A percentile compares a stretch with the other conserved stretches of the same genome.
These are phyloP conservation scores for Eucalyptus erythrocorys DNA, from an alignment of 345 rosid species.

Conservation along the genomic window DNA sequence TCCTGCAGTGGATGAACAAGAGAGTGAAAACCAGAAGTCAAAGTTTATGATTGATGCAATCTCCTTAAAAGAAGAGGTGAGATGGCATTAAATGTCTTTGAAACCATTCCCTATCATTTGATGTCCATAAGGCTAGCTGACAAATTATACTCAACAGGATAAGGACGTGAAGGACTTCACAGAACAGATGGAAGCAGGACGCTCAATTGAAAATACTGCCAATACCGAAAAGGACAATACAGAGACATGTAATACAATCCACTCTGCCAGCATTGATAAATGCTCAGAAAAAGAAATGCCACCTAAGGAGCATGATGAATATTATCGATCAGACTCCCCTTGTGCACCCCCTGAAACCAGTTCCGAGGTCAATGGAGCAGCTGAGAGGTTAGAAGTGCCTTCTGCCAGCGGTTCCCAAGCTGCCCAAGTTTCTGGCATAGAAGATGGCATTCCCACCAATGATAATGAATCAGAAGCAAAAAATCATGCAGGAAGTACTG, in stretches of 20 bases:
- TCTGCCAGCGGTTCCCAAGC: neutral
- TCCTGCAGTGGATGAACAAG: neutral
- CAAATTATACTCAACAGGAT: neutral
- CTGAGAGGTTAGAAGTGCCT: neutral
- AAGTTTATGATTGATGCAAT: neutral
- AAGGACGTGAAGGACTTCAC: neutral
- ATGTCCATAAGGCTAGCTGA: neutral
- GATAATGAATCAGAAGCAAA: slow-evolving; percentile 8
- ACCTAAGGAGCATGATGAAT: neutral
- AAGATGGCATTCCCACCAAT: neutral
- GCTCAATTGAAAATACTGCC: neutral
- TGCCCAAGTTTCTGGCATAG: neutral
- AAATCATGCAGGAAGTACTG: neutral
- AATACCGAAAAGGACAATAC: neutral
- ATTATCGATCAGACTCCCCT: neutral
- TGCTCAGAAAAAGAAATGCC: neutral
- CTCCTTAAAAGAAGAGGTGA: neutral
- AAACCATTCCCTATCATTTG: neutral
- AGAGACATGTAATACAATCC: neutral
- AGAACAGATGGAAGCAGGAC: slow-evolving; percentile 4
- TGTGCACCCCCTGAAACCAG: neutral
- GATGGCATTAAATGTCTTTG: neutral
- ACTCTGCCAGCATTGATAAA: neutral
- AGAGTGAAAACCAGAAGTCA: neutral
- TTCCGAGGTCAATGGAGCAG: slow-evolving; percentile 2